A percentile compares a stretch with the other conserved stretches of the same genome.
phyloP scores from a whole-genome alignment of 148 eudicot species.

The Camellia lanceoleosa region DNA sequence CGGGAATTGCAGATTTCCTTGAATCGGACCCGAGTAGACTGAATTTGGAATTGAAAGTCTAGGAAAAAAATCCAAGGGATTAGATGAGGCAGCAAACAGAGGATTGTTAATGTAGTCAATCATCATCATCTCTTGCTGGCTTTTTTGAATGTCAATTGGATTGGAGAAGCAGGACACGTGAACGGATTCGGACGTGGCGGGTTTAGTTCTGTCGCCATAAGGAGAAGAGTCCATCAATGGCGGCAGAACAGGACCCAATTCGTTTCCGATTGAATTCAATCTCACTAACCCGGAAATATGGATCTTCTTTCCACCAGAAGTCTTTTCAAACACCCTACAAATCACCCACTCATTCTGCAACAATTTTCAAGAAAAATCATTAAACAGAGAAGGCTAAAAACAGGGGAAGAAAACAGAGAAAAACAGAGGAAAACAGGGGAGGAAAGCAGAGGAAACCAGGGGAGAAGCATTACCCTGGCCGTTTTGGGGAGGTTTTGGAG shows the following conservation, averaged over 20 bases:
- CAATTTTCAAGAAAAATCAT: background rate
- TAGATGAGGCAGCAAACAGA: conserved; percentile 16
- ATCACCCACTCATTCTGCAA: conserved; percentile 58
- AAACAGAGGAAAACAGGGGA: background rate
- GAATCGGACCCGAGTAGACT: conserved; percentile 12
- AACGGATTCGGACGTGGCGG: conserved; percentile 16
- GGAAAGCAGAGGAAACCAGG: background rate
- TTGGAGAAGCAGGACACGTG: conserved; percentile 98
- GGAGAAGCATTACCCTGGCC: conserved; percentile 30
- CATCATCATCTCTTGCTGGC: conserved; percentile 20
- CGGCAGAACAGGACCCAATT: conserved; percentile 37
- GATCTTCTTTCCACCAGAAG: conserved; percentile 36
- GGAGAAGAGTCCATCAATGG: conserved; percentile 56
- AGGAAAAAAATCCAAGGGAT: conserved; percentile 11
- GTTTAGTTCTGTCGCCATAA: conserved; percentile 17
- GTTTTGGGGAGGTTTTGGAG: conserved; percentile 43
- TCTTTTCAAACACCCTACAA: conserved; percentile 43
- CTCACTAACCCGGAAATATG: conserved; percentile 35
- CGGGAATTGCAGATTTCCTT: conserved; percentile 26
- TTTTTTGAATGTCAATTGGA: conserved; percentile 30
- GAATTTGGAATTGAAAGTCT: conserved; percentile 6
- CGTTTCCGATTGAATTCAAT: conserved; percentile 20
- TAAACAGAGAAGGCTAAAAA: background rate
- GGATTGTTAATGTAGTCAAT: conserved; percentile 20
- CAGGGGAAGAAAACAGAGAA: background rate